A percentile compares a stretch with the other conserved stretches of the same genome.
phyloP scores from a whole-genome alignment of 108 stramenopile species.

The Skeletonema tropicum region DNA sequence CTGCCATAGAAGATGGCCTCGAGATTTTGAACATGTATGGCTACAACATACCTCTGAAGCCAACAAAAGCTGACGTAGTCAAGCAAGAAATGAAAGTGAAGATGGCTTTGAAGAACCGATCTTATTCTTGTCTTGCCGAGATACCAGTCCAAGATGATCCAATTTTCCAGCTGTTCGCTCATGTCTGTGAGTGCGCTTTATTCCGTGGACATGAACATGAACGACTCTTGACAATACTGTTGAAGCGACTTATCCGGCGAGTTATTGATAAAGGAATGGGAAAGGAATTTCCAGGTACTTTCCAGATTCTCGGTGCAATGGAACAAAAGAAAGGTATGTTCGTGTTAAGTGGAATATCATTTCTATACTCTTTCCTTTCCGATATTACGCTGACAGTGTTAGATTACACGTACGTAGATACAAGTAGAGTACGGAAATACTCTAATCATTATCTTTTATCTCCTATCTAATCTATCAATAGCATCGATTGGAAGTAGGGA shows the following conservation, averaged over 20 bases:
- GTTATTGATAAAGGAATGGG: conserved; percentile 20
- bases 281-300: conserved; percentile 23
- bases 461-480: no score
- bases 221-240: conserved; percentile 1
- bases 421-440: no score
- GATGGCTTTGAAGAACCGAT: conserved; percentile 18
- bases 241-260: conserved; percentile 10
- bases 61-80: conserved; percentile 10
- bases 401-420: no score
- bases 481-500: no score
- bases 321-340: conserved; percentile 12
- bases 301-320: conserved; percentile 11
- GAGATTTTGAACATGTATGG: conserved; percentile 15
- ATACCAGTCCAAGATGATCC: conserved; percentile 3
- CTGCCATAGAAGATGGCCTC: conserved; percentile 22
- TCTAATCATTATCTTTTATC: no score
- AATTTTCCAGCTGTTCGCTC: conserved; percentile 12
- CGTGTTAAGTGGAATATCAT: neutral
- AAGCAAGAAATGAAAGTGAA: conserved; percentile 13
- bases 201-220: conserved; percentile 10
- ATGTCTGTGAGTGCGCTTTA: conserved; percentile 5
- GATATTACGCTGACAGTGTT: neutral
- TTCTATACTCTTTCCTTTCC: neutral
- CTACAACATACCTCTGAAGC: conserved; percentile 11
- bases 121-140: conserved; percentile 6